phyloP scores from a whole-genome alignment of 768 basidiomycete genomes.

The Suillus subaureus region DNA sequence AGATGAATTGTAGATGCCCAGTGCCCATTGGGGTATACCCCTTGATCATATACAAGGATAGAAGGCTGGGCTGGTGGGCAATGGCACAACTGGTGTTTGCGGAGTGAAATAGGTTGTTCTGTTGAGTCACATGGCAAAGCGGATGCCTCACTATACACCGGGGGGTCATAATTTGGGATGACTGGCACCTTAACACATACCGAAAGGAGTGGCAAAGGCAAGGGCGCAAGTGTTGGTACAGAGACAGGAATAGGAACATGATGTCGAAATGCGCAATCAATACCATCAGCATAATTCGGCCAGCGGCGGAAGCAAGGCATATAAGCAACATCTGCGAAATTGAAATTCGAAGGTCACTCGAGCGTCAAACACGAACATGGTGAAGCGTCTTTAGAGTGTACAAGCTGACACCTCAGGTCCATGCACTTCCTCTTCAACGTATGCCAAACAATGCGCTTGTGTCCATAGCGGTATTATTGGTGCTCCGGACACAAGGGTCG shows the following conservation, averaged over 20 bases:
- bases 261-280: conserved; percentile 33
- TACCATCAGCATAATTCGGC: conserved; percentile 30
- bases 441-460: conserved; percentile 40
- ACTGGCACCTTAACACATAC: not conserved
- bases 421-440: conserved; percentile 37
- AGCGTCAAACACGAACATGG: conserved; percentile 32
- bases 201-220: not conserved
- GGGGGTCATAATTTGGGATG: conserved; percentile 9
- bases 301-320: conserved; percentile 37
- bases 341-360: conserved; percentile 2
- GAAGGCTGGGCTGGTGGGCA: conserved; percentile 7
- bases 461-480: not conserved
- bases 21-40: not conserved
- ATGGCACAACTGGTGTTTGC: conserved; percentile 4
- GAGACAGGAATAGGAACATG: conserved; percentile 26
- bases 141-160: conserved; percentile 4
- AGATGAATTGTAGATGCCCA: not conserved
- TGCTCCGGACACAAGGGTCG: not conserved
- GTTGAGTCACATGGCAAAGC: conserved; percentile 17
- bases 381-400: conserved; percentile 32
- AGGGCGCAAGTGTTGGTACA: conserved; percentile 10
- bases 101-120: conserved; percentile 34
- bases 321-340: conserved; percentile 33
- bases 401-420: conserved; percentile 30
- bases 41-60: not conserved